phyloP scores from a whole-genome alignment of 768 basidiomycete species.

The Boletus subcaerulescens region DNA sequence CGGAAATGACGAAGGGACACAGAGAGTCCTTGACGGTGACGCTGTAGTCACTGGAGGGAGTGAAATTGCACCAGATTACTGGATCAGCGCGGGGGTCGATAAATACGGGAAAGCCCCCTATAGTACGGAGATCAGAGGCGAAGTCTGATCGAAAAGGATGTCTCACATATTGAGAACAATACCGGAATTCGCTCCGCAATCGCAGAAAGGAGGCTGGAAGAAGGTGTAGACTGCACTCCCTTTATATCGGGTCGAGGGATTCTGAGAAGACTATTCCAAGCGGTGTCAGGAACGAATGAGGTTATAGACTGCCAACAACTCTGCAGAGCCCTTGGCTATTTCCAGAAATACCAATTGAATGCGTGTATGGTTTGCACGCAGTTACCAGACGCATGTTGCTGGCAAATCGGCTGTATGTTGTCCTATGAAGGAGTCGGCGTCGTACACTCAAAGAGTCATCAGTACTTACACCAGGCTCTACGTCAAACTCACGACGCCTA shows the following conservation, averaged over 20 bases:
- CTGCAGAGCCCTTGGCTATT: too few relatives aligned
- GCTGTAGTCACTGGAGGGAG: neutral
- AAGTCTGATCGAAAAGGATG: neutral
- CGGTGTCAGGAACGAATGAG: too few relatives aligned
- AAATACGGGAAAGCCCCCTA: neutral
- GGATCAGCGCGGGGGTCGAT: neutral
- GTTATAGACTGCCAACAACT: too few relatives aligned
- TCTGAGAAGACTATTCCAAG: neutral
- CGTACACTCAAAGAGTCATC: too few relatives aligned
- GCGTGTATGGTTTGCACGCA: too few relatives aligned
- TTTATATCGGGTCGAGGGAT: neutral
- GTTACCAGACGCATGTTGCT: too few relatives aligned
- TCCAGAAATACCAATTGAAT: constrained; percentile 1
- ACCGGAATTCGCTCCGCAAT: neutral
- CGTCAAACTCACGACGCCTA: too few relatives aligned
- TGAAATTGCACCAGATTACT: neutral
- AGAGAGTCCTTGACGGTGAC: neutral
- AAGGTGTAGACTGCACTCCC: neutral
- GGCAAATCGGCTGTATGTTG: neutral
- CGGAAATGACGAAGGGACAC: neutral
- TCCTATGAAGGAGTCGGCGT: too few relatives aligned
- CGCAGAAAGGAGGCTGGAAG: neutral
- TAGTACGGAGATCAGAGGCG: neutral
- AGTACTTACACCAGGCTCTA: too few relatives aligned
- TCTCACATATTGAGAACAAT: neutral